phyloP scores from a whole-genome alignment of 192 early-diverging fungal species.

The Dispira parvispora region DNA sequence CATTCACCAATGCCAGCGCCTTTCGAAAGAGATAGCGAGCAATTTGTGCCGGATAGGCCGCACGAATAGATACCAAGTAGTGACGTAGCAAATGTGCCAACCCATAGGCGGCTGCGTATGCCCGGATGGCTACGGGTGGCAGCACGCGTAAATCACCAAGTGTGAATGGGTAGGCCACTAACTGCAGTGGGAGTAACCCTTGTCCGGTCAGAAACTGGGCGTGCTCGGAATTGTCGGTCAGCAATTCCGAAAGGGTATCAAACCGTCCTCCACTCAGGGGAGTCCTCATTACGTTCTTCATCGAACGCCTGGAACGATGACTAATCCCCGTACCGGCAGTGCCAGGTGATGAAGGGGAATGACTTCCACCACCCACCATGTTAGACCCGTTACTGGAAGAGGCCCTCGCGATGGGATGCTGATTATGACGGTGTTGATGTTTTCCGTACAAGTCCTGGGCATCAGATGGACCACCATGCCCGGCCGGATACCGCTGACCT shows the following conservation, averaged over 20 bases:
- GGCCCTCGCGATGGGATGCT: background rate
- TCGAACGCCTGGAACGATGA: background rate
- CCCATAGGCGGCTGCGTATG: constrained; percentile 7
- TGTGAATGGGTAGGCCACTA: constrained; percentile 5
- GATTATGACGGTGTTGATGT: background rate
- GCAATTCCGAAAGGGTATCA: background rate
- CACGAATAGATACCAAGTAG: background rate
- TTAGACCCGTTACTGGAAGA: background rate
- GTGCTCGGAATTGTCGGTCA: background rate
- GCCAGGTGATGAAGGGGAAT: background rate
- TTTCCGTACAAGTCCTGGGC: too few relatives aligned
- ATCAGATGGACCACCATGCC: too few relatives aligned
- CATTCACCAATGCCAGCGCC: background rate
- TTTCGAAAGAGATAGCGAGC: background rate
- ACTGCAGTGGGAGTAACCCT: background rate
- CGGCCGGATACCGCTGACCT: too few relatives aligned
- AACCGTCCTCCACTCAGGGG: too few relatives aligned
- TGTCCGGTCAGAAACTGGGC: background rate
- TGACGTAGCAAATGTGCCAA: background rate
- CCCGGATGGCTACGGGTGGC: constrained; percentile 6
- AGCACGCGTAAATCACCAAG: background rate
- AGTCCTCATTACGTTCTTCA: too few relatives aligned
- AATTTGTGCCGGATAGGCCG: background rate
- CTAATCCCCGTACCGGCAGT: background rate
- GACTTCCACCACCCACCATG: background rate